Evolutionary conservation across 768 basidiomycete genomes (phyloP).

Genomic region (Auriscalpium vulgare): DNA sequence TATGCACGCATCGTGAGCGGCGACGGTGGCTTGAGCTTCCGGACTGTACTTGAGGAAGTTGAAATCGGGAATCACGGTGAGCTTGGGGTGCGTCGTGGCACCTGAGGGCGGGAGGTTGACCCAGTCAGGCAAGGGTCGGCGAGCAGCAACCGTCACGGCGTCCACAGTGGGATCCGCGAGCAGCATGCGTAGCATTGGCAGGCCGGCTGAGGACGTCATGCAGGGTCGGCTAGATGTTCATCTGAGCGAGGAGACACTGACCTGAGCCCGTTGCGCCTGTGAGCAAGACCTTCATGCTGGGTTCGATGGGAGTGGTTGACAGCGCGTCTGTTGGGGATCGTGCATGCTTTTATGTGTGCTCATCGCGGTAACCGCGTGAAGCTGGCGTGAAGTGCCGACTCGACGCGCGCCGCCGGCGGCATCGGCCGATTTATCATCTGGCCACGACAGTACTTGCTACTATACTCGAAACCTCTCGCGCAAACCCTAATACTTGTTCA

Average conservation of each 20-base stretch:
- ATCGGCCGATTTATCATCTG: no score
- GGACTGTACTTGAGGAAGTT: conserved; percentile 16
- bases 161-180: conserved; percentile 12
- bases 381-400: no score
- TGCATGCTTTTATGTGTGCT: no score
- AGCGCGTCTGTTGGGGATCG: no score
- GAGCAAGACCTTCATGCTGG: conserved; percentile 6
- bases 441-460: no score
- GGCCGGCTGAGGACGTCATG: conserved; percentile 12
- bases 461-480: no score
- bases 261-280: conserved; percentile 13
- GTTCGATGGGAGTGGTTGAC: no score
- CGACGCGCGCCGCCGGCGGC: no score
- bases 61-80: conserved; percentile 12
- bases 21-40: conserved; percentile 8
- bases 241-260: neutral
- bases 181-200: conserved; percentile 15
- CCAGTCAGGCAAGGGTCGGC: conserved; percentile 17
- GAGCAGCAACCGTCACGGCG: conserved; percentile 17
- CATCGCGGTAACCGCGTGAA: no score
- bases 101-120: conserved; percentile 5
- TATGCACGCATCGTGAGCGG: conserved; percentile 19
- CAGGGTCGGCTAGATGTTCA: no score
- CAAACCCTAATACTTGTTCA: no score
- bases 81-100: conserved; percentile 14